Evolutionary conservation across 441 rosid genomes (phyloP).

Genomic region (Gossypium schwendimanii): DNA sequence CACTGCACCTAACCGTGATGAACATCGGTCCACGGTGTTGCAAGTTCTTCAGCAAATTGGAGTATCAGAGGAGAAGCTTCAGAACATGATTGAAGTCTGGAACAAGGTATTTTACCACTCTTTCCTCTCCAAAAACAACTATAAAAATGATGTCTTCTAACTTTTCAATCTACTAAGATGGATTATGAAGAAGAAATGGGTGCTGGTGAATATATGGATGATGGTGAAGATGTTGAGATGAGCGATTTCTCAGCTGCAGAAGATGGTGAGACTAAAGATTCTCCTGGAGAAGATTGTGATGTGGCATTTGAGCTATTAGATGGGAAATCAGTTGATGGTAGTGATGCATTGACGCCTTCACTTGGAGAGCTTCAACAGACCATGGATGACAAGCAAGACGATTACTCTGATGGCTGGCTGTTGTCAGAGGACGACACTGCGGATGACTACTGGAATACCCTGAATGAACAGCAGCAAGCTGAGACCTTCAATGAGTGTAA

Average conservation of each 20-base stretch:
- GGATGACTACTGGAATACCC: slow-evolving; percentile 28
- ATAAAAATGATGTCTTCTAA: not conserved
- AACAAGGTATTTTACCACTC: slow-evolving; percentile 49
- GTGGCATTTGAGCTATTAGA: slow-evolving; percentile 14
- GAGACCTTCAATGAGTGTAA: slow-evolving; percentile 10
- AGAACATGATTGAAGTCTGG: slow-evolving; percentile 90
- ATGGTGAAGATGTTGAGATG: slow-evolving; percentile 28
- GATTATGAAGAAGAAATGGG: slow-evolving; percentile 51
- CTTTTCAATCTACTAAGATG: slow-evolving; percentile 35
- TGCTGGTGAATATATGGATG: slow-evolving; percentile 25
- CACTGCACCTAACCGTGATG: slow-evolving; percentile 79
- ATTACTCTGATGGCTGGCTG: slow-evolving; percentile 39
- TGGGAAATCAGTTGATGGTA: not conserved
- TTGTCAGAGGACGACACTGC: slow-evolving; percentile 36
- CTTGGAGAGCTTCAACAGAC: slow-evolving; percentile 19
- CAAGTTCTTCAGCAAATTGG: slow-evolving; percentile 84
- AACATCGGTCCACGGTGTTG: slow-evolving; percentile 81
- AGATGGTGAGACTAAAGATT: slow-evolving; percentile 20
- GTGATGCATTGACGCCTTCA: slow-evolving; percentile 10
- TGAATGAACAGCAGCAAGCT: slow-evolving; percentile 21
- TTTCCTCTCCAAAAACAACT: not conserved
- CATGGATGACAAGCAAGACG: slow-evolving; percentile 22
- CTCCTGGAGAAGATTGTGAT: slow-evolving; percentile 26
- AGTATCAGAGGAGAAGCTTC: slow-evolving; percentile 70
- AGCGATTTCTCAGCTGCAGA: slow-evolving; percentile 28